phyloP scores from a whole-genome alignment of 441 rosid genomes.

The Brassica balearica region DNA sequence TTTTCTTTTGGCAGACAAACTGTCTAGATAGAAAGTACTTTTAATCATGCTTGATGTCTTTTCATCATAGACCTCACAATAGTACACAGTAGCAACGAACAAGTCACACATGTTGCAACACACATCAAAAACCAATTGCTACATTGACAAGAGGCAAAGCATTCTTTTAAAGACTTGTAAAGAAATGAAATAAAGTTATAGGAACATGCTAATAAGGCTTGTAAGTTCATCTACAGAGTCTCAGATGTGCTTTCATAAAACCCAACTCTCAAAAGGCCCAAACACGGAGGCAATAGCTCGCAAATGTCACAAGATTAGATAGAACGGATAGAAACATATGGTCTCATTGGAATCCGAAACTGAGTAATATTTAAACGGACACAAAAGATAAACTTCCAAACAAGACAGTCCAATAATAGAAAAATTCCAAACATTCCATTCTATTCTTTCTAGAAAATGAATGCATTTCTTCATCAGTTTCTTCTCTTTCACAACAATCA shows the following conservation, averaged over 20 bases:
- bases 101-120: slow-evolving; percentile 4
- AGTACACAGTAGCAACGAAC: not conserved
- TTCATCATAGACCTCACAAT: not conserved
- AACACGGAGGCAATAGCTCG: not conserved
- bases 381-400: slow-evolving; percentile 9
- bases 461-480: not conserved
- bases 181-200: not conserved
- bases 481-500: not conserved
- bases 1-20: not conserved
- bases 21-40: not conserved
- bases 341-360: not conserved
- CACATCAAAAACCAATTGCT: not conserved
- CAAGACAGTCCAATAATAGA: slow-evolving; percentile 11
- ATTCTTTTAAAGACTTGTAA: not conserved
- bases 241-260: not conserved
- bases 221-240: not conserved
- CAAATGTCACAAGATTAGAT: not conserved
- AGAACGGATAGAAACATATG: not conserved
- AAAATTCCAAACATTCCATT: slow-evolving; percentile 29
- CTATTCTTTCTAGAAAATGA: slow-evolving; percentile 10
- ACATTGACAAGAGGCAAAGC: not conserved
- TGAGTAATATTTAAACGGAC: not conserved
- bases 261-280: not conserved
- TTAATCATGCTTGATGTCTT: not conserved
- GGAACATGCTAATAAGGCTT: not conserved